Percentiles rank a stretch among this genome's conserved stretches.
phyloP scores from a whole-genome alignment of 805 yeast genomes.

The Debaryomyces prosopidis region DNA sequence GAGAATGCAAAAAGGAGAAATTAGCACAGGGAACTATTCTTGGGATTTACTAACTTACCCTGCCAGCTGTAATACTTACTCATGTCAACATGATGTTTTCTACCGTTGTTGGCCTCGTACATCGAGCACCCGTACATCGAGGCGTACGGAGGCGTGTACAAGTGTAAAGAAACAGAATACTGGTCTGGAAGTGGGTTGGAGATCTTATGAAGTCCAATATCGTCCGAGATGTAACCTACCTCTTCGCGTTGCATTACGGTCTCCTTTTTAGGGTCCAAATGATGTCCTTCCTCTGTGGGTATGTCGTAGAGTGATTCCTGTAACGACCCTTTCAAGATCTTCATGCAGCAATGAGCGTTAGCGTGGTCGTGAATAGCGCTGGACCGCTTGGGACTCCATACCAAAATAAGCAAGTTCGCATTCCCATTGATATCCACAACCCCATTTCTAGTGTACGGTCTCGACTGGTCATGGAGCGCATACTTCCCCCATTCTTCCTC shows the following conservation, averaged over 20 bases:
- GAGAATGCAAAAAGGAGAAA: neutral
- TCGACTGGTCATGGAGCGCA: constrained; percentile 52
- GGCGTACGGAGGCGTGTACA: constrained; percentile 79
- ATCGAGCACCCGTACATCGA: constrained; percentile 54
- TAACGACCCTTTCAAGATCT: constrained; percentile 59
- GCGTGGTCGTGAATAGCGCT: constrained; percentile 76
- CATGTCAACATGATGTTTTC: constrained; percentile 56
- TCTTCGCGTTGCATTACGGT: constrained; percentile 36
- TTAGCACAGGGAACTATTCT: constrained; percentile 22
- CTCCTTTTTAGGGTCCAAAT: constrained; percentile 23
- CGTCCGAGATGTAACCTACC: constrained; percentile 67
- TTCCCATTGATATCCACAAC: constrained; percentile 68
- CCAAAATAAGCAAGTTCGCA: constrained; percentile 66
- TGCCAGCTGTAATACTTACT: constrained; percentile 62
- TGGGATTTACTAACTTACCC: constrained; percentile 42
- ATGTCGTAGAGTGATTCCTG: constrained; percentile 56
- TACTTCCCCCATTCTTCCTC: constrained; percentile 58
- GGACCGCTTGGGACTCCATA: constrained; percentile 68
- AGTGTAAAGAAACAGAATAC: constrained; percentile 62
- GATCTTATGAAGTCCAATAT: constrained; percentile 66
- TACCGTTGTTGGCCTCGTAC: constrained; percentile 52
- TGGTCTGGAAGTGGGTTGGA: constrained; percentile 44
- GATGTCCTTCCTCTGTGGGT: constrained; percentile 37
- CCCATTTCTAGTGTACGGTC: constrained; percentile 67
- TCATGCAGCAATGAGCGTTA: constrained; percentile 74